Conservation (phyloP, 352 stramenopile species). For the Pilasporangium apinafurcum region DNA sequence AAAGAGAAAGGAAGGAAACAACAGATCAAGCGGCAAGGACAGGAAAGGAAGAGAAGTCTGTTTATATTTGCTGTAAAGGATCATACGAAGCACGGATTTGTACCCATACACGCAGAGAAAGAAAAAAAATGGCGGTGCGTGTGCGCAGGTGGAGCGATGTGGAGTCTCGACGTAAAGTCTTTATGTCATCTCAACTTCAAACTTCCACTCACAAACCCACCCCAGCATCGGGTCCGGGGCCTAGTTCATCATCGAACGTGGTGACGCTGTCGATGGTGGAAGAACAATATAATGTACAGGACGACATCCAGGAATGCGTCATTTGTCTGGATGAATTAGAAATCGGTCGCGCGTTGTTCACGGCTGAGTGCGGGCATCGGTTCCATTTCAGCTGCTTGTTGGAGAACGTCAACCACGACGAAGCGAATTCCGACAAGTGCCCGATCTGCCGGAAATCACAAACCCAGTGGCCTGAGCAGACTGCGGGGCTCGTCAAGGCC, state of each 20-base stretch:
- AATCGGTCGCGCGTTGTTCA: slow-evolving; percentile 68
- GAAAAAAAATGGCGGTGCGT: slow-evolving; percentile 21
- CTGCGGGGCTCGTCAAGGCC: slow-evolving; percentile 75
- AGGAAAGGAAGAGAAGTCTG: too few relatives aligned
- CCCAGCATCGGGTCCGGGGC: neutral
- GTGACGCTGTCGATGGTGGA: slow-evolving; percentile 36
- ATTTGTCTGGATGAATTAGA: slow-evolving; percentile 80
- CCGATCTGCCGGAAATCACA: slow-evolving; percentile 84
- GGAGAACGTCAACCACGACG: slow-evolving; percentile 88
- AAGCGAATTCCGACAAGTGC: slow-evolving; percentile 85
- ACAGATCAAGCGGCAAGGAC: too few relatives aligned
- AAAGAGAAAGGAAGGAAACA: too few relatives aligned
- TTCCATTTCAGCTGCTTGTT: slow-evolving; percentile 85
- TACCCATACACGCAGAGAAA: too few relatives aligned
- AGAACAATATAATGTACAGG: slow-evolving; percentile 11
- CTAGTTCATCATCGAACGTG: neutral
- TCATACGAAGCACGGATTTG: too few relatives aligned
- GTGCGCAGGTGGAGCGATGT: slow-evolving; percentile 74
- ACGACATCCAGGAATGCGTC: slow-evolving; percentile 59
- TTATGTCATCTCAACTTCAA: slow-evolving; percentile 5
- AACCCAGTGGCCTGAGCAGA: slow-evolving; percentile 82
- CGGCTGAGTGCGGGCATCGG: slow-evolving; percentile 78
- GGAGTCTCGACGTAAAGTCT: slow-evolving; percentile 24
- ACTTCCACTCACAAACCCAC: slow-evolving; percentile 10
- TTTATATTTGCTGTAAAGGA: too few relatives aligned